These are phyloP conservation scores for Novymonas esmeraldas DNA, from an alignment of 208 protist species.

Conservation along the genomic window DNA sequence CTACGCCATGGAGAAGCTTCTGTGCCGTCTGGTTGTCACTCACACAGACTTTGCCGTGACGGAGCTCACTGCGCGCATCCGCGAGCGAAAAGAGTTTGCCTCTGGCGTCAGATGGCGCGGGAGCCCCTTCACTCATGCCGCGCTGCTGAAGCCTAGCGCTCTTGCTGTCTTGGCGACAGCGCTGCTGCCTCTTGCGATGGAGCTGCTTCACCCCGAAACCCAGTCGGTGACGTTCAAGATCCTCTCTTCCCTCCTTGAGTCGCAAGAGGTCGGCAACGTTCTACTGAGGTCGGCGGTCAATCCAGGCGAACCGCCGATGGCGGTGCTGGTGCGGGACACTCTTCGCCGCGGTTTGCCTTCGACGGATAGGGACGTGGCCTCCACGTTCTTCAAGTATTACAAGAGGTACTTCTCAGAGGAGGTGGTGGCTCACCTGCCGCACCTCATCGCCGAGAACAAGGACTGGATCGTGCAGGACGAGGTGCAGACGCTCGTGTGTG, in stretches of 20 bases:
- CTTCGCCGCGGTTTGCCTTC: background rate
- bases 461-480: constrained; percentile 12
- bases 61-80: constrained; percentile 7
- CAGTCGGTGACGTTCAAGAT: background rate
- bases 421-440: background rate
- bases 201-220: background rate
- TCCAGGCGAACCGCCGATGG: background rate
- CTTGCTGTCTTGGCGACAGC: background rate
- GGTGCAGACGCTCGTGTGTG: constrained; percentile 18
- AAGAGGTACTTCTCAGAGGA: constrained; percentile 6
- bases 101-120: too few species aligned
- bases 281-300: background rate
- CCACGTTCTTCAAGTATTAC: background rate
- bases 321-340: background rate
- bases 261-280: background rate
- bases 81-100: constrained; percentile 3
- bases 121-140: background rate
- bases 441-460: background rate
- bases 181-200: background rate
- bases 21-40: background rate
- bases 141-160: background rate
- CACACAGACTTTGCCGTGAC: constrained; percentile 17
- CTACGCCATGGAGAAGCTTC: background rate
- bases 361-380: background rate
- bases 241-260: background rate